phyloP scores from a whole-genome alignment of 2,329 filamentous ascomycete species.

The Penicillium sp. region DNA sequence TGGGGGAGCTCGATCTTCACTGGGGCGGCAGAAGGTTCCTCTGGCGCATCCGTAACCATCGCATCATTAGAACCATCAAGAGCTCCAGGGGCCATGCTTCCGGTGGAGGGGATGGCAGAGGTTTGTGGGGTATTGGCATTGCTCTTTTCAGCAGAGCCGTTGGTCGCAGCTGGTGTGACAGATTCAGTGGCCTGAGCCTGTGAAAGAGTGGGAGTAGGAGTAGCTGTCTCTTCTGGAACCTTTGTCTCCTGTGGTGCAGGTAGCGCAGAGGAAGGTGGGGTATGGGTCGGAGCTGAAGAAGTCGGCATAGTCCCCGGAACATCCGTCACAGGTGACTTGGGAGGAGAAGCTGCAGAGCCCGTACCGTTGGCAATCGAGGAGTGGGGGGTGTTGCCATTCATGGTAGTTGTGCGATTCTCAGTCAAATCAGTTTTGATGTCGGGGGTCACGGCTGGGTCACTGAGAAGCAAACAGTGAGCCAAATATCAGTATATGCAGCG shows the following conservation, averaged over 20 bases:
- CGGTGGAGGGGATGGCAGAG: constrained; percentile 3
- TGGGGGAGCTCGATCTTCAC: constrained; percentile 42
- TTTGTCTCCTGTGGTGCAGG: constrained; percentile 9
- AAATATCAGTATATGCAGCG: neutral
- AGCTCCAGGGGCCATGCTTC: constrained; percentile 11
- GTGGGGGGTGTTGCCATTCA: constrained; percentile 37
- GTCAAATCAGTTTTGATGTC: constrained; percentile 32
- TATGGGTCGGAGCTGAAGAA: constrained; percentile 15
- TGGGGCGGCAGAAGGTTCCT: constrained; percentile 14
- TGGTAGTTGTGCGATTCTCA: constrained; percentile 20
- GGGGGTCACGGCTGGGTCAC: constrained; percentile 28
- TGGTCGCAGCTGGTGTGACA: neutral
- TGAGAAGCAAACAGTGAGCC: constrained; percentile 25
- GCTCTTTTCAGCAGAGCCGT: constrained; percentile 5
- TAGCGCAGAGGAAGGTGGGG: constrained; percentile 1
- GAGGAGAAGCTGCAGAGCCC: constrained; percentile 32
- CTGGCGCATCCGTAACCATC: constrained; percentile 29
- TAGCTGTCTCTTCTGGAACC: constrained; percentile 4
- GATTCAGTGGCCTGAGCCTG: constrained; percentile 9
- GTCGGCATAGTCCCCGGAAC: constrained; percentile 16
- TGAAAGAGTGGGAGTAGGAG: neutral
- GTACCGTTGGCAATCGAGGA: constrained; percentile 37
- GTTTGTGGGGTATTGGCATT: neutral
- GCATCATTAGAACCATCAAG: constrained; percentile 19
- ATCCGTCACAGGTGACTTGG: constrained; percentile 34